These are phyloP conservation scores for Suillus luteus DNA, from an alignment of 768 basidiomycete genomes.

Conservation along the genomic window DNA sequence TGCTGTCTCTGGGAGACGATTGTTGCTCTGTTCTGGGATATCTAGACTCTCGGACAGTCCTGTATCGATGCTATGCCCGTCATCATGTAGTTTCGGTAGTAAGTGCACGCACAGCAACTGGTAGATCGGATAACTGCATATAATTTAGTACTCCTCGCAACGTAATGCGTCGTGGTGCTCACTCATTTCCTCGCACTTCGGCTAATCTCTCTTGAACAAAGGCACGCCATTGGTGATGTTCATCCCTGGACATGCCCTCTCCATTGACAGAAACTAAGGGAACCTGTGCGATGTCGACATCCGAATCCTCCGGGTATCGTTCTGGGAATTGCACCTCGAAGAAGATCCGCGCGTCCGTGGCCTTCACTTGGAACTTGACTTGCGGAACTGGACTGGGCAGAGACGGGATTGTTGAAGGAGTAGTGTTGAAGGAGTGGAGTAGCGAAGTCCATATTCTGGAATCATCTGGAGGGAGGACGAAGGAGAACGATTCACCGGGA, in stretches of 20 bases:
- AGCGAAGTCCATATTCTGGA: neutral
- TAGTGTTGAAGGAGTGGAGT: neutral
- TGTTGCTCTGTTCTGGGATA: neutral
- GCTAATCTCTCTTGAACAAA: conserved; percentile 40
- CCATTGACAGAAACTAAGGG: conserved; percentile 46
- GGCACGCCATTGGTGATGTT: conserved; percentile 52
- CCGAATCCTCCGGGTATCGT: conserved; percentile 16
- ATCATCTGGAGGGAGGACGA: conserved; percentile 27
- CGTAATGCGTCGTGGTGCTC: conserved; percentile 16
- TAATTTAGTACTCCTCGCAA: neutral
- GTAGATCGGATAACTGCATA: conserved; percentile 58
- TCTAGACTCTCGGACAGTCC: neutral
- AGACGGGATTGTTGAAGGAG: conserved; percentile 11
- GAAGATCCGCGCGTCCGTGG: conserved; percentile 32
- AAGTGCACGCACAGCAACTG: conserved; percentile 59
- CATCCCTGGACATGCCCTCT: conserved; percentile 43
- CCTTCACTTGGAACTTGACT: conserved; percentile 38
- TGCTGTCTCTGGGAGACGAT: neutral
- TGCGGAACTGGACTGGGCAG: conserved; percentile 20
- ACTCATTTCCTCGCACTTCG: conserved; percentile 37
- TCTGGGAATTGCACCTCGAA: conserved; percentile 39
- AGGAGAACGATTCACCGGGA: conserved; percentile 54
- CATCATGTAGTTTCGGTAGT: conserved; percentile 55
- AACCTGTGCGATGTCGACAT: neutral
- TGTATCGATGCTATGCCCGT: conserved; percentile 17